Evolutionary conservation across 768 basidiomycete genomes (phyloP), one percentile per base, ranked within the genome.

Genomic region (Boletus subparvulus): DNA sequence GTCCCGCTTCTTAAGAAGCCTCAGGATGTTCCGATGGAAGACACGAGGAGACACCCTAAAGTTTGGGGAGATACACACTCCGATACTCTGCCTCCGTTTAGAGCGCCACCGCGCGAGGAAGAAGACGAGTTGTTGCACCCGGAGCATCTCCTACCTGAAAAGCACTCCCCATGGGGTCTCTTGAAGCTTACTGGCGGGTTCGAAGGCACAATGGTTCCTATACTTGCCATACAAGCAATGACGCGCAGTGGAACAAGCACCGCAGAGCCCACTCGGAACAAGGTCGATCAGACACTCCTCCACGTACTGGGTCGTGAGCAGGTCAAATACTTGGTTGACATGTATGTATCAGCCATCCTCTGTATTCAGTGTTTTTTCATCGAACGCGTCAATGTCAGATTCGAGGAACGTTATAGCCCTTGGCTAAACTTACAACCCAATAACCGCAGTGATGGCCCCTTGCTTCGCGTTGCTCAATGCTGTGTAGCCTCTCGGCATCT

Each of bases 401-500:
- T 80, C 50, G 75, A 80, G 51, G 68, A 69, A 47, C 69, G 71
- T 21, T 79, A 81, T 51, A 69, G 61, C 14, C 79, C 79, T 30
- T 80, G 80, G 80, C 52, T 80, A 21, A 71, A 69, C 48, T 58
- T 80, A 12, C 75, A 75, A 6, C 74, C 72, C 3, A 57, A 65
- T 26, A 64, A 61, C 35, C 66, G 66, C 9, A 65, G 60, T 35
- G 70, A 72, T 45, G 67, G 65, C 3, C 67, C 73, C 16, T 61
- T 80, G 26, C 65, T 80, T 16, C 72, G 77, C 47, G 69, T 80
- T 33, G 78, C 77, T 12, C 75, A 80, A 28, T 81, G 80, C 55
- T 76, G 76, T 39, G 63, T 81, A 26, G 74, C 80, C 16, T 77
- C 77, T 35, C 69, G 79, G 40, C 79, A 81, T 61, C 62, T 80